Conservation (phyloP, 2,329 filamentous ascomycete species). For the Chaetomiaceae sp. region DNA sequence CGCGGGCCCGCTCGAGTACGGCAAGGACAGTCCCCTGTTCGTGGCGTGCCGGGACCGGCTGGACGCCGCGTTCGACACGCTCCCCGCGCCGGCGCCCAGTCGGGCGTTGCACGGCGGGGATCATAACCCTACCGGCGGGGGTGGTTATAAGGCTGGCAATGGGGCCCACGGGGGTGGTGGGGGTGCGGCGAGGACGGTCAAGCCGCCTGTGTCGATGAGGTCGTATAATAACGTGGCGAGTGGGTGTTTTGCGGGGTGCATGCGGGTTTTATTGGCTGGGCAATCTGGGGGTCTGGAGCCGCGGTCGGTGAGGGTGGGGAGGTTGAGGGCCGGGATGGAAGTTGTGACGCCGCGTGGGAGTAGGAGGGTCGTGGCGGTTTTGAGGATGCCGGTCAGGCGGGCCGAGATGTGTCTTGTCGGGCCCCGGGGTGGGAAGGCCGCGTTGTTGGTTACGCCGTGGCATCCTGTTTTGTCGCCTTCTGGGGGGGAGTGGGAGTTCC, state of each 20-base stretch:
- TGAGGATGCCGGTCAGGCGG: conserved; percentile 44
- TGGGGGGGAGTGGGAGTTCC: conserved; percentile 28
- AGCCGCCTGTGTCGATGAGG: conserved; percentile 1
- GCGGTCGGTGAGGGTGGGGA: conserved; percentile 31
- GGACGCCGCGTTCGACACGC: conserved; percentile 45
- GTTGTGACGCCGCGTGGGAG: conserved; percentile 49
- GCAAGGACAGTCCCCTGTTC: conserved; percentile 49
- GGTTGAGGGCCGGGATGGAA: conserved; percentile 42
- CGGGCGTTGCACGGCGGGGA: too few relatives aligned
- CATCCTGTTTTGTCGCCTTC: conserved; percentile 44
- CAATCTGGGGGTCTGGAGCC: too few relatives aligned
- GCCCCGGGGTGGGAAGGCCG: conserved; percentile 1
- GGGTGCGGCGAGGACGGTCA: neutral
- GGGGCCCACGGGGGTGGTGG: too few relatives aligned
- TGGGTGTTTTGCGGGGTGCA: conserved; percentile 51
- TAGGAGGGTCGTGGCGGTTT: conserved; percentile 46
- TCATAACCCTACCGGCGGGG: too few relatives aligned
- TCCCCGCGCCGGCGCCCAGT: conserved; percentile 43
- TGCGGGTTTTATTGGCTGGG: conserved; percentile 41
- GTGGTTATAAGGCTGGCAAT: too few relatives aligned
- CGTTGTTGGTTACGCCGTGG: conserved; percentile 54
- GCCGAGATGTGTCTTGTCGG: conserved; percentile 42
- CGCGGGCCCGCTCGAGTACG: conserved; percentile 52
- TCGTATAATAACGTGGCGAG: conserved; percentile 36
- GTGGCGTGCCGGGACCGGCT: conserved; percentile 45